Percentiles rank a stretch among this genome's conserved stretches.
Conservation (phyloP, 177 flowering plant genomes). For the Telopea speciosissima region DNA sequence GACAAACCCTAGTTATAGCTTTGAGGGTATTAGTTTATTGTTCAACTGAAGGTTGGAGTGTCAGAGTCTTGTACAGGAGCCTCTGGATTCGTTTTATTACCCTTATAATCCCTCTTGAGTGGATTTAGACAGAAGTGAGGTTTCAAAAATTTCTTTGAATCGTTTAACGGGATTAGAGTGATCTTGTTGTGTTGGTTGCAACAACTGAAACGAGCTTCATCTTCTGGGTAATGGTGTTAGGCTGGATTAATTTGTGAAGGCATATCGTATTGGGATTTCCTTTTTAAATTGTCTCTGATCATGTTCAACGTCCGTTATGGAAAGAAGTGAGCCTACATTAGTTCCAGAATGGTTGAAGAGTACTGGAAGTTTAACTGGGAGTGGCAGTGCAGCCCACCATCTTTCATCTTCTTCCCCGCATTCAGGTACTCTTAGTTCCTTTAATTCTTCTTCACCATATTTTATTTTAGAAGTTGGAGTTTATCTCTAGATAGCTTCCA, state of each 20-base stretch:
- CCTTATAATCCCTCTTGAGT: neutral
- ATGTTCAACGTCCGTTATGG: conserved; percentile 66
- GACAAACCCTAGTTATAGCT: conserved; percentile 5
- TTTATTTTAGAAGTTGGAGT: neutral
- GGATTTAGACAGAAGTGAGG: conserved; percentile 1
- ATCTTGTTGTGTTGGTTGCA: neutral
- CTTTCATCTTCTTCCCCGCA: conserved; percentile 39
- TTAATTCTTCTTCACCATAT: neutral
- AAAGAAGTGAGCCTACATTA: conserved; percentile 84
- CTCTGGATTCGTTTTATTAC: neutral
- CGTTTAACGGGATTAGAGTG: neutral
- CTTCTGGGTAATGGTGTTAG: conserved; percentile 1
- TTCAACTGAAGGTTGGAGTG: conserved; percentile 5
- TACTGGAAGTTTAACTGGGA: conserved; percentile 50
- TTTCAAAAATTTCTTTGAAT: neutral
- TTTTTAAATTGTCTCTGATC: conserved; percentile 27
- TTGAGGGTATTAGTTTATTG: neutral
- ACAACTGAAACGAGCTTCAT: conserved; percentile 7
- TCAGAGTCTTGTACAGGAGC: neutral
- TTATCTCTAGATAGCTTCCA: neutral
- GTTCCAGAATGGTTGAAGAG: conserved; percentile 92
- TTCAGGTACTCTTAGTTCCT: conserved; percentile 34
- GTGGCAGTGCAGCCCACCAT: conserved; percentile 53
- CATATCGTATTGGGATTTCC: conserved; percentile 3
- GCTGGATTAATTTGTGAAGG: neutral